Evolutionary conservation across 2,329 filamentous ascomycete genomes (phyloP).

Genomic region (Claviceps spartinae): DNA sequence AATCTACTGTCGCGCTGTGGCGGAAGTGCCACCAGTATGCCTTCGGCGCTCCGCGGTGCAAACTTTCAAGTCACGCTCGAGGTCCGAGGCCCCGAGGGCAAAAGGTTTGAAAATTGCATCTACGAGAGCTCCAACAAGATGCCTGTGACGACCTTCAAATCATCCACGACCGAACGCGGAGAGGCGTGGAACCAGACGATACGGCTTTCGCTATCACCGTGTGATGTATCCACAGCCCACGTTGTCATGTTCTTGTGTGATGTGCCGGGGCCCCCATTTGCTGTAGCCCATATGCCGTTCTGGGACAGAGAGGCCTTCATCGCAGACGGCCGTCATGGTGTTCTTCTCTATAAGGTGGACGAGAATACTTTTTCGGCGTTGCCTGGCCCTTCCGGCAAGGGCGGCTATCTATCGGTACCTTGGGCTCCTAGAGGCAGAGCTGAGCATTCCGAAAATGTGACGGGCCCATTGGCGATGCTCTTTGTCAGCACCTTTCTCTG

Average conservation of each 20-base stretch:
- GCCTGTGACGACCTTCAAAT: constrained; percentile 75
- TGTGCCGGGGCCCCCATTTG: constrained; percentile 76
- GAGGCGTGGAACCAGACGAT: constrained; percentile 83
- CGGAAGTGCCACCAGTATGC: constrained; percentile 63
- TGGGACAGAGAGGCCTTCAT: constrained; percentile 90
- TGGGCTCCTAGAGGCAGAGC: constrained; percentile 60
- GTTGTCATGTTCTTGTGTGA: constrained; percentile 84
- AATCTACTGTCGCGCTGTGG: constrained; percentile 51
- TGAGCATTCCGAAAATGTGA: constrained; percentile 58
- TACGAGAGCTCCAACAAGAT: constrained; percentile 71
- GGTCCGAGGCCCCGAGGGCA: constrained; percentile 64
- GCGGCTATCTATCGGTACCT: constrained; percentile 73
- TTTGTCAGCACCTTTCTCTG: constrained; percentile 75
- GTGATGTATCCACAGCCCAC: constrained; percentile 72
- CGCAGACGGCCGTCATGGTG: constrained; percentile 65
- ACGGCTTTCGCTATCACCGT: constrained; percentile 61
- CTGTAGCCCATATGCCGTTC: constrained; percentile 80
- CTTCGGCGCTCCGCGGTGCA: constrained; percentile 45
- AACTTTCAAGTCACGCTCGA: constrained; percentile 85
- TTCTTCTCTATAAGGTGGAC: constrained; percentile 82
- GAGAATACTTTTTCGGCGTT: constrained; percentile 65
- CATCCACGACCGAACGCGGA: constrained; percentile 63
- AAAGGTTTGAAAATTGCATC: constrained; percentile 78
- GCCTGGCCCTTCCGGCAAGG: constrained; percentile 52
- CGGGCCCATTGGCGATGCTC: constrained; percentile 67